A percentile compares a stretch with the other conserved stretches of the same genome.
Conservation (phyloP, 257 asterid genomes). For the Solanum pimpinellifolium region DNA sequence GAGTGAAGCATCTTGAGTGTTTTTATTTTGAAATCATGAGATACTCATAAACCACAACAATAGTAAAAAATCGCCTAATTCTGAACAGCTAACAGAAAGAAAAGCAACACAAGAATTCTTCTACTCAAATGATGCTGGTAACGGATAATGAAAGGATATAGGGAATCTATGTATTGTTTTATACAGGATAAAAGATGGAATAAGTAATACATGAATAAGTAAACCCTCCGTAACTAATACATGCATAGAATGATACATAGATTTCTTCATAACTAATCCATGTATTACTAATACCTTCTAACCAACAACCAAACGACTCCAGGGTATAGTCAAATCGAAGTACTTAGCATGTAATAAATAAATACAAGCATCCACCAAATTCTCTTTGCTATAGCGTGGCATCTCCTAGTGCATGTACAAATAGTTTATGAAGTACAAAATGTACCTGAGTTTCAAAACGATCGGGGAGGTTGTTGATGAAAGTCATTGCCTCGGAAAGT, state of each 20-base stretch:
- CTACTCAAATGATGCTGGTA: background rate
- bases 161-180: background rate
- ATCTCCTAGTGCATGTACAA: background rate
- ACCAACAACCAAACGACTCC: background rate
- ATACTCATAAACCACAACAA: background rate
- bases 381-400: background rate
- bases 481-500: conserved; percentile 79
- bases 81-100: background rate
- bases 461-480: conserved; percentile 77
- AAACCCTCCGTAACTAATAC: background rate
- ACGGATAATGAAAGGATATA: background rate
- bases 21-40: background rate
- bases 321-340: background rate
- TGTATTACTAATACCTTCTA: background rate
- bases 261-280: background rate
- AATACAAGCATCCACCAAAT: background rate
- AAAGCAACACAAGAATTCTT: background rate
- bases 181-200: background rate
- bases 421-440: background rate
- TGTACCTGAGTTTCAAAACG: conserved; percentile 85
- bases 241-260: background rate
- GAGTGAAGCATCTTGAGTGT: background rate
- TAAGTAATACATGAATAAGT: background rate
- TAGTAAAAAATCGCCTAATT: background rate
- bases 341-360: background rate